Percentiles rank a stretch among this genome's conserved stretches.
Conservation (phyloP, 371 early-diverging fungal genomes). For the Mortierella sp. region DNA sequence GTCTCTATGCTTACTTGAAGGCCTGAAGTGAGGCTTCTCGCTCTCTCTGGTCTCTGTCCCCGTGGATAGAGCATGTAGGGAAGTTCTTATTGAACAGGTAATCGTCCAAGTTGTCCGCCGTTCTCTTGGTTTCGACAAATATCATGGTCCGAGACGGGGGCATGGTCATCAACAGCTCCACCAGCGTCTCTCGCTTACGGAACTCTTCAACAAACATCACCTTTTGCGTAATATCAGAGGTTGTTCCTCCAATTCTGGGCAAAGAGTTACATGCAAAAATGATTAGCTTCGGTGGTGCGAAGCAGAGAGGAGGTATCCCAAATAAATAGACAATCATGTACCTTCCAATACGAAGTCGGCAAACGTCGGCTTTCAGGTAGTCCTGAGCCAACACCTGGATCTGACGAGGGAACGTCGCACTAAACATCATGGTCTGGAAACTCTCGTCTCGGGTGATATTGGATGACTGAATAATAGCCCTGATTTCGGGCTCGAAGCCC, state of each 20-base stretch:
- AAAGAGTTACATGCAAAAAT: background rate
- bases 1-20: constrained; percentile 75
- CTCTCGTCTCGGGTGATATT: constrained; percentile 54
- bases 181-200: constrained; percentile 61
- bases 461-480: constrained; percentile 77
- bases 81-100: constrained; percentile 75
- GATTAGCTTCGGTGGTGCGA: no score
- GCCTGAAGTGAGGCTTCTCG: constrained; percentile 82
- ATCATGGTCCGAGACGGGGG: constrained; percentile 77
- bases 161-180: constrained; percentile 52
- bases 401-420: constrained; percentile 97
- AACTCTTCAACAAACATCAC: constrained; percentile 62
- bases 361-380: constrained; percentile 64
- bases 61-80: constrained; percentile 79
- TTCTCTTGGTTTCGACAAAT: constrained; percentile 88
- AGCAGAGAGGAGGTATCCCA: no score
- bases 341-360: constrained; percentile 52
- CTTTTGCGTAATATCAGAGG: constrained; percentile 63
- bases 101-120: constrained; percentile 83
- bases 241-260: constrained; percentile 63
- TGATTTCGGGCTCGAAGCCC: constrained; percentile 92
- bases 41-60: constrained; percentile 81
- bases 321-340: no score
- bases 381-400: constrained; percentile 92
- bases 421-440: constrained; percentile 98